Evolutionary conservation across 352 stramenopile species (phyloP), one percentile per base, ranked within the genome.

Genomic region (Globisporangium paddicum): DNA sequence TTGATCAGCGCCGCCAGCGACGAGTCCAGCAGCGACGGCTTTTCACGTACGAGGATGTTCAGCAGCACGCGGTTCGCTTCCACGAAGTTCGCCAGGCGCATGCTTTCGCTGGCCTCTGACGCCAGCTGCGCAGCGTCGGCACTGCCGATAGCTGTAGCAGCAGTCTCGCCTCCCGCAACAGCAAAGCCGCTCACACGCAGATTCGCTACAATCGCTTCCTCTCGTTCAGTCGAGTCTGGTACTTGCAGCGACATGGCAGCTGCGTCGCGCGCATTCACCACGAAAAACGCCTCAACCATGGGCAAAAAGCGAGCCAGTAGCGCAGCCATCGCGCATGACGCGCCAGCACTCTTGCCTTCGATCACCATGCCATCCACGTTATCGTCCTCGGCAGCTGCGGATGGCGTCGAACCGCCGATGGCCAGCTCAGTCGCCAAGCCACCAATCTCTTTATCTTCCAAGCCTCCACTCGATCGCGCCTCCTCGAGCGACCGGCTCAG

Each of bases 211-310:
- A 91, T 56, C 5, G 80, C 82, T 50, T 92, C 86, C 71, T 95
- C 86, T 1, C 82, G 78, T 63, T 93, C 83, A 2, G 60, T 80
- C 18, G 81, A 86, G 58, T 90, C 82, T 0, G 86, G 85, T 34
- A 92, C 63, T 28, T 77, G 73, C 25, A 95, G 57, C 5, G 74
- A 75, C 83, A 96, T 93, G 0, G 79, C 88, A 2, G 80, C 80
- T 8, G 75, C 74, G 67, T 97, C 84, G 56, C 89, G 86, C 34
- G 94, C 90, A 74, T 98, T 99, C 3, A 98, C 95, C 28, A 99
- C 95, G 68, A 99, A 99, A 71, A 99, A 99, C 16, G 93, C 91
- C 68, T 99, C 96, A 56, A 99, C 96, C 57, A 98, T 95, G 3
- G 96, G 96, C 56, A 99, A 81, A 69, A 99, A 99, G 26, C 96